These are phyloP conservation scores for Zygosaccharomyces bisporus DNA, from an alignment of 805 yeast genomes.

Conservation along the genomic window DNA sequence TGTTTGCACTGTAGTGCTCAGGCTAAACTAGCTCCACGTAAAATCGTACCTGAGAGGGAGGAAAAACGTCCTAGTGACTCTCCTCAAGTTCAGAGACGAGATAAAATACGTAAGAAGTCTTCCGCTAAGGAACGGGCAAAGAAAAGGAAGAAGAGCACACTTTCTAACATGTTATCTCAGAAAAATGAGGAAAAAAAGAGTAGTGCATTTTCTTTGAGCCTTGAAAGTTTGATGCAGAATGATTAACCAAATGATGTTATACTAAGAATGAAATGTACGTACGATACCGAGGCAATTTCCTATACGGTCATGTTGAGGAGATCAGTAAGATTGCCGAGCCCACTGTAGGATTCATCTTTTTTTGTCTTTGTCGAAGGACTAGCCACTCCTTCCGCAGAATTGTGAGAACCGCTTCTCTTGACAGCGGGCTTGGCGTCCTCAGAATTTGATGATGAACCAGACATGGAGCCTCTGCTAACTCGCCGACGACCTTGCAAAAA, in stretches of 20 bases:
- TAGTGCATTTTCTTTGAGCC: slow-evolving; percentile 39
- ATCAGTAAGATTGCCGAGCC: slow-evolving; percentile 12
- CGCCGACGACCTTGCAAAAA: slow-evolving; percentile 18
- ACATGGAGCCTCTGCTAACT: slow-evolving; percentile 26
- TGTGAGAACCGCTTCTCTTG: slow-evolving; percentile 8
- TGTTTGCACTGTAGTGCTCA: slow-evolving; percentile 32
- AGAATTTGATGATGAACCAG: slow-evolving; percentile 17
- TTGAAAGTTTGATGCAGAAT: slow-evolving; percentile 48
- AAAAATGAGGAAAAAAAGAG: slow-evolving; percentile 40
- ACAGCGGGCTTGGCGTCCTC: slow-evolving; percentile 10
- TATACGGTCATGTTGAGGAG: slow-evolving; percentile 12
- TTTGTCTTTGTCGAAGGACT: slow-evolving; percentile 9
- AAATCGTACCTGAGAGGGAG: background rate
- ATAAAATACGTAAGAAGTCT: slow-evolving; percentile 14
- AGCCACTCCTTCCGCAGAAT: slow-evolving; percentile 5
- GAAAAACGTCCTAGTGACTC: background rate
- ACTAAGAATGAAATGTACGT: background rate
- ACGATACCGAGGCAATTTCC: background rate
- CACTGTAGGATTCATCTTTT: slow-evolving; percentile 11
- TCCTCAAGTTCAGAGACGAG: background rate
- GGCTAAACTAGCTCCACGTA: slow-evolving; percentile 16
- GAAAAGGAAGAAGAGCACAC: slow-evolving; percentile 45
- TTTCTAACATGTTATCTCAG: slow-evolving; percentile 41
- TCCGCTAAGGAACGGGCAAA: slow-evolving; percentile 42
- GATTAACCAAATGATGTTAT: slow-evolving; percentile 8